phyloP scores from a whole-genome alignment of 1,139 yeast species.

The Candida smagusa region DNA sequence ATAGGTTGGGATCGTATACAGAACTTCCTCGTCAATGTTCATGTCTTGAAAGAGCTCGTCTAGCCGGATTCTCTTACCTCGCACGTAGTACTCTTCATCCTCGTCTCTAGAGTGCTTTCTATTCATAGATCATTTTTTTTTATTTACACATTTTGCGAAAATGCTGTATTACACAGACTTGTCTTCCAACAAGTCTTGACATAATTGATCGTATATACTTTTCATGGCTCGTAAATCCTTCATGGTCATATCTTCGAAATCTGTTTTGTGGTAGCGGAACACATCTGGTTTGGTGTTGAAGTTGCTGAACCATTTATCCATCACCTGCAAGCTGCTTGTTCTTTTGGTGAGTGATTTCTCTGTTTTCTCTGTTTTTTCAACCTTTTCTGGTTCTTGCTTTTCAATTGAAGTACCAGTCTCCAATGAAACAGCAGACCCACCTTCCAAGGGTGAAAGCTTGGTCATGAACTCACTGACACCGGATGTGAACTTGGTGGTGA shows the following conservation, averaged over 20 bases:
- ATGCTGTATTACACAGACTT: not conserved
- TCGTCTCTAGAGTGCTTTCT: conserved; percentile 13
- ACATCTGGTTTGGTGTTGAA: conserved; percentile 19
- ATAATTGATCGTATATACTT: conserved; percentile 36
- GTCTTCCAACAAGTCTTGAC: conserved; percentile 13
- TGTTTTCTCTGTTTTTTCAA: not conserved
- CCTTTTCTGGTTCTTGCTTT: not conserved
- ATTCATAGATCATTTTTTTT: conserved; percentile 3
- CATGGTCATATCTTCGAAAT: conserved; percentile 36
- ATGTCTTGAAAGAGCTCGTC: conserved; percentile 20
- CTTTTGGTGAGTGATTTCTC: conserved; percentile 23
- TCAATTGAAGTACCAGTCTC: conserved; percentile 16
- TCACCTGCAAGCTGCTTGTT: conserved; percentile 40
- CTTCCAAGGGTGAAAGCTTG: conserved; percentile 17
- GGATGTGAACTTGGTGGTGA: conserved; percentile 37
- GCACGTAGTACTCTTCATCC: conserved; percentile 14
- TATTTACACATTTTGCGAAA: not conserved
- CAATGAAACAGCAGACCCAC: too few relatives aligned
- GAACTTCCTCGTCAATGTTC: conserved; percentile 10
- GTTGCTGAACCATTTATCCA: conserved; percentile 46
- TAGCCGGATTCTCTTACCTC: conserved; percentile 22
- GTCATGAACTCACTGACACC: conserved; percentile 46
- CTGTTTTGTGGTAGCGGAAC: conserved; percentile 30
- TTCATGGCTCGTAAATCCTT: conserved; percentile 35
- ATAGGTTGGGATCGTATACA: not conserved